These are phyloP conservation scores for Umbilicaria muhlenbergii DNA, from an alignment of 495 filamentous ascomycete genomes.

Conservation along the genomic window DNA sequence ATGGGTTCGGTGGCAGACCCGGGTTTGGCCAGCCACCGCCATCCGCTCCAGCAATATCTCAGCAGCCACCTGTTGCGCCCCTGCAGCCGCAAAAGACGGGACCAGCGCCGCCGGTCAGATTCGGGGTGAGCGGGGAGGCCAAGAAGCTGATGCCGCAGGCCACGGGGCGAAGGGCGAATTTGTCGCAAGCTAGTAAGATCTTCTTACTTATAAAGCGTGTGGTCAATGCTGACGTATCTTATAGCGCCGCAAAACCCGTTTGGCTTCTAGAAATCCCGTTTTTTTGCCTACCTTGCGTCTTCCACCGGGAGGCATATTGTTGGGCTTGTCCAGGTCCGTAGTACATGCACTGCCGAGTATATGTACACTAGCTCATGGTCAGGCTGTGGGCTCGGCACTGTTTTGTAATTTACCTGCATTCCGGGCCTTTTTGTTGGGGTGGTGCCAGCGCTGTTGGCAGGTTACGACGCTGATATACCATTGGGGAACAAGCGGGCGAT, in stretches of 20 bases:
- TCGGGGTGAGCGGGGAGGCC: constrained; percentile 54
- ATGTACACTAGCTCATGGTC: not conserved
- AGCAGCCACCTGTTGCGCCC: constrained; percentile 37
- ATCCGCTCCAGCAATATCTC: constrained; percentile 17
- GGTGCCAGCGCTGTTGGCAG: too few relatives aligned
- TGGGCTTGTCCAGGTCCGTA: not conserved
- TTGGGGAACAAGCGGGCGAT: too few relatives aligned
- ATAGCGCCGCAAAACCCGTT: constrained; percentile 84
- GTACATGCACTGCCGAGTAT: not conserved
- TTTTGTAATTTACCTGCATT: too few relatives aligned
- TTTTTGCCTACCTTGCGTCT: not conserved
- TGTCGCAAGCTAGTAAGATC: constrained; percentile 89
- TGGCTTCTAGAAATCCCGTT: constrained; percentile 45
- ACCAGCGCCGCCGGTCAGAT: constrained; percentile 77
- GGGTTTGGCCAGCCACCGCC: constrained; percentile 12
- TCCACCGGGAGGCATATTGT: not conserved
- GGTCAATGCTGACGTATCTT: constrained; percentile 6
- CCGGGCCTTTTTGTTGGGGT: too few relatives aligned
- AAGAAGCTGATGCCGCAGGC: constrained; percentile 78
- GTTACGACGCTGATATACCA: too few relatives aligned
- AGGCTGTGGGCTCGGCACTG: too few relatives aligned
- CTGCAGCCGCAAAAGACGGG: constrained; percentile 83
- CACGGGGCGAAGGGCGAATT: constrained; percentile 78
- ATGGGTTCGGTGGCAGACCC: constrained; percentile 5
- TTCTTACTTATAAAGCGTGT: not conserved